Percentiles rank a stretch among this genome's conserved stretches.
Conservation (phyloP, 1,284 basidiomycete species). For the Phylloporus sp. region DNA sequence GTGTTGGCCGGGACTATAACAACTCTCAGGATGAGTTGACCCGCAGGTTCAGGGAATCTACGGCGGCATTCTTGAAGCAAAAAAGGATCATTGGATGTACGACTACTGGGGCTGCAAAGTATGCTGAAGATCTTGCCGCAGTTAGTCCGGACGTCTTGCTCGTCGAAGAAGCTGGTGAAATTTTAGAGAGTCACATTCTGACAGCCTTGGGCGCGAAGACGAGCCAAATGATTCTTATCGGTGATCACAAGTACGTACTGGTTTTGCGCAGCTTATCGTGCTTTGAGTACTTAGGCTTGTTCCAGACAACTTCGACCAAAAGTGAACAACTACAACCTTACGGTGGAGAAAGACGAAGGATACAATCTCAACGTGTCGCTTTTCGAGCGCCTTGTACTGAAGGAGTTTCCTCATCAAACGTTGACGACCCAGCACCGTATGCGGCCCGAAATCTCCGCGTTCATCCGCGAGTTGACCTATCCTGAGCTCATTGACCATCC, state of each 20-base stretch:
- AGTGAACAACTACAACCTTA: constrained; percentile 68
- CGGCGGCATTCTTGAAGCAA: constrained; percentile 45
- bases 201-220: constrained; percentile 59
- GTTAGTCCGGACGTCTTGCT: constrained; percentile 60
- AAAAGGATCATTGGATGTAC: constrained; percentile 74
- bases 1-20: constrained; percentile 53
- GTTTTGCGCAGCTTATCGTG: background rate
- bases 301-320: constrained; percentile 42
- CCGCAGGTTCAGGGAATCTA: constrained; percentile 48
- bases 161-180: constrained; percentile 77
- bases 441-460: constrained; percentile 68
- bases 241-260: constrained; percentile 70
- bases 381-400: constrained; percentile 61
- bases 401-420: constrained; percentile 63
- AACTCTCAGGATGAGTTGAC: constrained; percentile 45
- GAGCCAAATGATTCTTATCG: constrained; percentile 67
- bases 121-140: constrained; percentile 52
- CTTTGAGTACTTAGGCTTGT: constrained; percentile 10
- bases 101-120: constrained; percentile 73
- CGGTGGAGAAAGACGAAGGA: constrained; percentile 68
- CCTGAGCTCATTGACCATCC: constrained; percentile 61
- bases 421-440: constrained; percentile 68
- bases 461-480: constrained; percentile 67
- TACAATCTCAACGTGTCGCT: constrained; percentile 66
- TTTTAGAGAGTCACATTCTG: constrained; percentile 70